Base-by-base conservation (phyloP, 345 rosid species). In the Eucalyptus sp. region DNA sequence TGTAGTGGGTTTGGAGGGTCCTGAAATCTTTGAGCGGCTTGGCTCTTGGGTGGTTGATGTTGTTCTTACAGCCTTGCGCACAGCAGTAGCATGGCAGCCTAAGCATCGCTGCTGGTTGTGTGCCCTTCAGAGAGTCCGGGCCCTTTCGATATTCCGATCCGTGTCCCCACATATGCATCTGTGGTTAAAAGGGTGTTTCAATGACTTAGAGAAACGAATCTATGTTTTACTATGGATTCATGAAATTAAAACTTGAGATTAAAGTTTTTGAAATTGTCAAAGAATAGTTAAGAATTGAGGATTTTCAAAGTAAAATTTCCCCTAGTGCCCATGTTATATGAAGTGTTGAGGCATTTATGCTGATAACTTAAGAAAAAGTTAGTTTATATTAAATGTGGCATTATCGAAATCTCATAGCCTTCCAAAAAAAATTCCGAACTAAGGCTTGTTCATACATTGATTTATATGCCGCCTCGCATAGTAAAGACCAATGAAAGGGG, bases 141-240 rank as follows among this genome's bases (percentile, higher is more conserved):
- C 96, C 98, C 87, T 94, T 95, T 89, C 97, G 93, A 62, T 93
- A 96, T 85, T 94, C 98, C 13, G 98, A 95, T 90, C 98, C 98
- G 76, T 96, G 98, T 37, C 98, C 98, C 98, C 98, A 96, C 98
- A 96, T 96, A 88, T 96, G 98, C 98, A 96, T 96, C 98, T 96
- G 90, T 62, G 48, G 16, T 41, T 76, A 49, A 16, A 71, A 37
- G 83, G 27, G 83, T 20, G 46, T 71, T 71, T 71, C 46, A 71
- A 18, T 37, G 83, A 37, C 83, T 71, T 24, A 18, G 43, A 71
- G 83, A 71, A 71, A 37, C 14, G 24, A 71, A 71, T 71, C 81
- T 71, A 71, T 5, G 80, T 68, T 33, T 20, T 71, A 71, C 81
- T 37, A 37, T 18, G 46, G 81, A 37, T 37, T 10, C 25, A 10